phyloP scores from a whole-genome alignment of 2,329 filamentous ascomycete genomes.

The Colletotrichum sp. region DNA sequence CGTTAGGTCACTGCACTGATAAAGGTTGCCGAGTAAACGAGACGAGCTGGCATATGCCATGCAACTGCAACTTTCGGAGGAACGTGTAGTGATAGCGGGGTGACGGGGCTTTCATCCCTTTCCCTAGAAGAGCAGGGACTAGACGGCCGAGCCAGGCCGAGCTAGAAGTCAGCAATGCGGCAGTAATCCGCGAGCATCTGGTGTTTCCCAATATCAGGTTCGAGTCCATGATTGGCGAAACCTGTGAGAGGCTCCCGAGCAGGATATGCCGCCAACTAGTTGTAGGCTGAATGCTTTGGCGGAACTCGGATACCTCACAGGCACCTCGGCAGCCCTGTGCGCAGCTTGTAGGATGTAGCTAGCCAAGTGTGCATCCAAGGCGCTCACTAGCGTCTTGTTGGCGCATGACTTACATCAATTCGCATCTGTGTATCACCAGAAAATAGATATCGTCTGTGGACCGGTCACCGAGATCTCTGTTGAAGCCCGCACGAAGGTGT shows the following conservation, averaged over 20 bases:
- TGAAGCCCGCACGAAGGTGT: background rate
- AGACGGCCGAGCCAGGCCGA: too few relatives aligned
- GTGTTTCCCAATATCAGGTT: background rate
- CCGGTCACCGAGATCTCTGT: background rate
- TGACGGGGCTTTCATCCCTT: background rate
- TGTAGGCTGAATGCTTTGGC: background rate
- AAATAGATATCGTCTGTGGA: background rate
- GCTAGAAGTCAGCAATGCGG: too few relatives aligned
- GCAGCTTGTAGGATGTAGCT: background rate
- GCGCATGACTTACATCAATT: background rate
- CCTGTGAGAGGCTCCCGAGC: background rate
- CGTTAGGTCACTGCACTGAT: background rate
- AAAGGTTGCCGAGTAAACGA: background rate
- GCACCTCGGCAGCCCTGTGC: background rate
- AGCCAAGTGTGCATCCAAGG: slow-evolving; percentile 1
- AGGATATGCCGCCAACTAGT: background rate
- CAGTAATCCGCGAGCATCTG: background rate
- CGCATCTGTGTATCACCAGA: background rate
- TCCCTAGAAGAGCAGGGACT: too few relatives aligned
- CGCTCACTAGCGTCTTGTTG: background rate
- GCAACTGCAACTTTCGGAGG: background rate
- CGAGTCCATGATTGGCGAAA: background rate
- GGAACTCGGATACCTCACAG: background rate
- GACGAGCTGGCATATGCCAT: background rate
- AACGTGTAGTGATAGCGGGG: background rate